Conservation (phyloP, 306 rosid genomes). For the Albizia julibrissin region DNA sequence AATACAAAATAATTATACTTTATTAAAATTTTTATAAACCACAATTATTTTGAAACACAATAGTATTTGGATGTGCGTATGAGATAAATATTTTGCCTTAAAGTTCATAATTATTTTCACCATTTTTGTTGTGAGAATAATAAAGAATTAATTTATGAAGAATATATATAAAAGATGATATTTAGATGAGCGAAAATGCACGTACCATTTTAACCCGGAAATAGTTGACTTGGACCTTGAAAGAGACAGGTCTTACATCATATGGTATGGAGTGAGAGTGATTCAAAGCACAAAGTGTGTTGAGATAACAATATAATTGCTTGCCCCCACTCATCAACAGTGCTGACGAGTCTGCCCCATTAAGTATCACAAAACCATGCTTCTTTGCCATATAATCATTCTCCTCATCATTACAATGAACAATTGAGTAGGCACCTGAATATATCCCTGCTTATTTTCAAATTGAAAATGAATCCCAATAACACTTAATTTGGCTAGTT, state of each 20-base stretch:
- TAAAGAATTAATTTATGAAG: neutral
- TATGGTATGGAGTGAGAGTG: neutral
- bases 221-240: neutral
- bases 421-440: conserved; percentile 5
- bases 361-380: neutral
- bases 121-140: neutral
- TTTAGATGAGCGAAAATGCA: neutral
- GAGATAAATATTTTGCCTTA: neutral
- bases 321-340: conserved; percentile 1
- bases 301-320: neutral
- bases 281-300: neutral
- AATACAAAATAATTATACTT: neutral
- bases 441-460: no score
- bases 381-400: neutral
- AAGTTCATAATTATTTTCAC: neutral
- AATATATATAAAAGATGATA: neutral
- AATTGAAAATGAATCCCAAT: no score
- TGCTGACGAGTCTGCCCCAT: neutral
- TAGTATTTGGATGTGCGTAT: neutral
- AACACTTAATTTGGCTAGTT: neutral
- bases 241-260: neutral
- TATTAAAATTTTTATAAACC: neutral
- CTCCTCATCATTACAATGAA: conserved; percentile 5
- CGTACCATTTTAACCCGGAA: neutral
- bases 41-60: neutral